phyloP scores from a whole-genome alignment of 192 early-diverging fungal species.

The Backusella luteola region DNA sequence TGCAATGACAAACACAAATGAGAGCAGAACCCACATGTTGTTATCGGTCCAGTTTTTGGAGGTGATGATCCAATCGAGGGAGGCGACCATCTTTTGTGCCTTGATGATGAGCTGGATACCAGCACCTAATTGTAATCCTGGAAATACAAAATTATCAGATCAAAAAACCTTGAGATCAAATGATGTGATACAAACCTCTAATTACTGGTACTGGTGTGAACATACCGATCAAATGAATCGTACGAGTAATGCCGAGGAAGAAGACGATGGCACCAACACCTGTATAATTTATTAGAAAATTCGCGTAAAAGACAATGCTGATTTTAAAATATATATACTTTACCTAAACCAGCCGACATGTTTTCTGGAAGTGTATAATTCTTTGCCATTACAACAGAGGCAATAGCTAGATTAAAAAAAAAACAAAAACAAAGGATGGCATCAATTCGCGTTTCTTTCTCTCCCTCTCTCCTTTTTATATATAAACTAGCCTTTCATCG shows the following conservation, averaged over 20 bases:
- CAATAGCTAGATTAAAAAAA: constrained; percentile 54
- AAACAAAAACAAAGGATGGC: not conserved
- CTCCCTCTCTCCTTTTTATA: not conserved
- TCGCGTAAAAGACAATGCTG: no score
- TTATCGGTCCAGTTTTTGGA: constrained; percentile 68
- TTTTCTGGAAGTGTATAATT: constrained; percentile 69
- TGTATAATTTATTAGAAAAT: no score
- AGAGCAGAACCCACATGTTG: constrained; percentile 65
- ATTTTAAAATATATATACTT: no score
- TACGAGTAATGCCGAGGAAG: constrained; percentile 65
- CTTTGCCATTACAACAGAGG: constrained; percentile 75
- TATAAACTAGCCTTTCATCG: constrained; percentile 75
- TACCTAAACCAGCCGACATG: constrained; percentile 63
- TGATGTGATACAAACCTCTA: constrained; percentile 45
- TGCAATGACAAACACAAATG: constrained; percentile 66
- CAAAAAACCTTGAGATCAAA: not conserved
- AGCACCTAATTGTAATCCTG: constrained; percentile 70
- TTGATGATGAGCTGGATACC: constrained; percentile 69
- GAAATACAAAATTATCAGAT: not conserved
- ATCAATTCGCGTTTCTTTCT: not conserved
- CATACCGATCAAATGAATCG: constrained; percentile 64
- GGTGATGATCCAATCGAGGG: constrained; percentile 54
- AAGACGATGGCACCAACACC: constrained; percentile 62
- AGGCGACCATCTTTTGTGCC: constrained; percentile 58
- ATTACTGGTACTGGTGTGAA: constrained; percentile 73